Percentiles rank a stretch among this genome's conserved stretches.
phyloP scores from a whole-genome alignment of 2,329 filamentous ascomycete species.

The Aspergillus jensenii region DNA sequence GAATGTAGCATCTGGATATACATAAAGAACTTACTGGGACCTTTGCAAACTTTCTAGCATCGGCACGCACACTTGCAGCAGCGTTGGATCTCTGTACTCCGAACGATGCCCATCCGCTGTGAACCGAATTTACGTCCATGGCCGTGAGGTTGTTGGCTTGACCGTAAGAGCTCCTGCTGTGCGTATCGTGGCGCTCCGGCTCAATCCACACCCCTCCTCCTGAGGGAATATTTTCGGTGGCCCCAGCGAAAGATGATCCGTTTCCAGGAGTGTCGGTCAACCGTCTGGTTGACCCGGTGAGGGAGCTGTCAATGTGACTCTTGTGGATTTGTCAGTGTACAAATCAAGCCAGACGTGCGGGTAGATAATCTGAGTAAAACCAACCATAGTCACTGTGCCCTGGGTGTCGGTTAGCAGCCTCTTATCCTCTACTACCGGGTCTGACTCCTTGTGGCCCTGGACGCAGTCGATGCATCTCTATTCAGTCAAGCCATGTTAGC shows the following conservation, averaged over 20 bases:
- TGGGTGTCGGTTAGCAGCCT: conserved; percentile 22
- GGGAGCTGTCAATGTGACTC: conserved; percentile 18
- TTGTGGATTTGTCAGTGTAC: conserved; percentile 1
- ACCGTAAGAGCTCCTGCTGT: conserved; percentile 17
- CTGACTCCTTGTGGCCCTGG: conserved; percentile 33
- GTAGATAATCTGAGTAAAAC: neutral
- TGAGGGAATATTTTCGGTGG: conserved; percentile 19
- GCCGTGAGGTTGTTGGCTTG: conserved; percentile 8
- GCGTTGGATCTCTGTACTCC: conserved; percentile 7
- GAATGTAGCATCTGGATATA: neutral
- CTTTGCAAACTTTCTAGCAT: conserved; percentile 25
- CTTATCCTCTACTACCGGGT: conserved; percentile 33
- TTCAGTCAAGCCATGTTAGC: neutral
- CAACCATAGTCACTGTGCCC: conserved; percentile 9
- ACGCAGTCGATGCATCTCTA: conserved; percentile 46
- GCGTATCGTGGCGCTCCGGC: conserved; percentile 1
- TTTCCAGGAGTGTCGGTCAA: conserved; percentile 1
- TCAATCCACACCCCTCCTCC: conserved; percentile 22
- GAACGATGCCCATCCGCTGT: conserved; percentile 19
- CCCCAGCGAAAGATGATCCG: conserved; percentile 4
- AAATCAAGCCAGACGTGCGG: neutral
- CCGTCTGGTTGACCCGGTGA: conserved; percentile 3
- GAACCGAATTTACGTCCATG: conserved; percentile 10
- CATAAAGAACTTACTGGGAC: conserved; percentile 14
- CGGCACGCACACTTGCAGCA: neutral